Base-by-base conservation (phyloP, 306 rosid genomes). In the Cucurbita argyrosperma region DNA sequence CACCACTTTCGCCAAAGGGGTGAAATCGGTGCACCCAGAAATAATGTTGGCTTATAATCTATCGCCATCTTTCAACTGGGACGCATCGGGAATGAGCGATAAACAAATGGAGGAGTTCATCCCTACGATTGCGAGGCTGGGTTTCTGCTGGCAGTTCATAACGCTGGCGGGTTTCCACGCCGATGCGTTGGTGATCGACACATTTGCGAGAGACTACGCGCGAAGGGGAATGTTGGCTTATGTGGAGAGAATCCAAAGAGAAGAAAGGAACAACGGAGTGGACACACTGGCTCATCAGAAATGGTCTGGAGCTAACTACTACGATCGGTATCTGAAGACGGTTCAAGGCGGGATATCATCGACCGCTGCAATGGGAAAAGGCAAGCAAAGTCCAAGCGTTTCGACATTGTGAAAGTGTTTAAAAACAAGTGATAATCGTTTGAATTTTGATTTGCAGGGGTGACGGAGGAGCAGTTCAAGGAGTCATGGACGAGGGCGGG, bases 291-390 rank as follows among this genome's bases (percentile, higher is more conserved):
- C 97, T 75, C 99, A 94, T 58, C 99, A 91, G 86, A 94, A 89
- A 81, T 94, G 99, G 99, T 89, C 97, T 13, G 99, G 99, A 39
- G 99, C 99, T 64, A 94, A 87, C 64, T 94, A 83, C 79, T 94
- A 94, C 70, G 99, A 94, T 26, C 83, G 90, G 85, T 94, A 94
- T 76, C 92, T 94, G 59, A 94, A 89, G 96, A 91, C 97, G 49
- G 89, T 94, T 10, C 99, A 94, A 70, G 99, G 97, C 3, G 99
- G 99, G 60, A 90, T 88, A 10, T 84, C 99, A 0, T 94, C 99
- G 43, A 91, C 99, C 18, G 96, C 99, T 19, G 97, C 99, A n/a
- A 94, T 94, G 99, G 99, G 97, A 63, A 91, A 89, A 87, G 99
- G 97, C 65, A 84, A 62, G 52, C 9, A 0, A 15, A 30, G 35